phyloP scores from a whole-genome alignment of 306 rosid species.

The Malus orientalis region DNA sequence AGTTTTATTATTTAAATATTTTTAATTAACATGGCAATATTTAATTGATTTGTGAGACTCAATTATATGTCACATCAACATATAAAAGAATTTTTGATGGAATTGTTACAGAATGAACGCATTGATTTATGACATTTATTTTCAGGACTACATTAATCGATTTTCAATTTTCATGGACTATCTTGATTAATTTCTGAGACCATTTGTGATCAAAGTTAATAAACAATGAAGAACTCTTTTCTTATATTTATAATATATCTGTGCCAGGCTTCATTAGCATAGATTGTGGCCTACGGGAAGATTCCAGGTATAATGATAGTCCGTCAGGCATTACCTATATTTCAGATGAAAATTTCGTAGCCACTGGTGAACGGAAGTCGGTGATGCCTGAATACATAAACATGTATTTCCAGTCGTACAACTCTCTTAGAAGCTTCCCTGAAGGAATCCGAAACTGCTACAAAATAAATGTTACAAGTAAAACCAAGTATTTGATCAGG shows the following conservation, averaged over 20 bases:
- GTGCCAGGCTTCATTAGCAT: slow-evolving; percentile 21
- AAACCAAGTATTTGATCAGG: slow-evolving; percentile 19
- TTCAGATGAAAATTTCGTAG: neutral
- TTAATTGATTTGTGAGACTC: too few relatives aligned
- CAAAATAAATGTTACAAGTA: slow-evolving; percentile 5
- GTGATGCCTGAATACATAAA: neutral
- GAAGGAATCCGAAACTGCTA: slow-evolving; percentile 35
- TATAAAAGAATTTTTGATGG: too few relatives aligned
- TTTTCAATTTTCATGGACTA: too few relatives aligned
- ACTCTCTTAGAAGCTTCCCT: slow-evolving; percentile 32
- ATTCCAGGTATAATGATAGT: neutral
- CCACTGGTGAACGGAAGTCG: neutral
- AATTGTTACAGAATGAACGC: too few relatives aligned
- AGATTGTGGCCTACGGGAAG: neutral
- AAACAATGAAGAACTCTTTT: too few relatives aligned
- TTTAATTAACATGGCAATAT: too few relatives aligned
- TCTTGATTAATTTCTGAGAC: too few relatives aligned
- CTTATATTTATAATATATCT: neutral
- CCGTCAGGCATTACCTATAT: neutral
- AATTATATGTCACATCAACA: too few relatives aligned
- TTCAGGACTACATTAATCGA: too few relatives aligned
- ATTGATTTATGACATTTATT: too few relatives aligned
- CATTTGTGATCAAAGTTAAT: too few relatives aligned
- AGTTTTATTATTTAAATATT: too few relatives aligned
- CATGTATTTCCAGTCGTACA: neutral